phyloP scores from a whole-genome alignment of 2,329 filamentous ascomycete genomes.

The Talaromyces sp. region DNA sequence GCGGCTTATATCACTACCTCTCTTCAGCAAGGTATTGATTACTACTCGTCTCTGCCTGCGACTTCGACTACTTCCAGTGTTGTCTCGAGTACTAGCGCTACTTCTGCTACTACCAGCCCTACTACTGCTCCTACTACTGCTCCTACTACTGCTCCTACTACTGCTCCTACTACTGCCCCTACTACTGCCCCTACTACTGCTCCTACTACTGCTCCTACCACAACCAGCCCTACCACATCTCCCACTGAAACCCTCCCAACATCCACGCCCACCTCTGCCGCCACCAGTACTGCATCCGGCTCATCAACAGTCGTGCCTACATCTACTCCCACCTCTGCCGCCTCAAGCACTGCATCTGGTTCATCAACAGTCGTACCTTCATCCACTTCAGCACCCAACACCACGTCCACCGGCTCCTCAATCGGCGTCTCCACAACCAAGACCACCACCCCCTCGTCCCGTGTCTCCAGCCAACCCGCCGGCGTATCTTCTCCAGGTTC shows the following conservation, averaged over 20 bases:
- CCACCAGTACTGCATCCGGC: too few species aligned
- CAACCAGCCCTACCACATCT: neutral
- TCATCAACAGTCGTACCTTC: neutral
- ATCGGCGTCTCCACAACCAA: neutral
- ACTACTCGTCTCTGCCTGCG: constrained; percentile 20
- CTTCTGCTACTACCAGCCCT: neutral
- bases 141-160: neutral
- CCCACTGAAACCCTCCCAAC: neutral
- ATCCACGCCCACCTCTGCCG: too few species aligned
- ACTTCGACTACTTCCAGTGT: neutral
- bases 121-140: neutral
- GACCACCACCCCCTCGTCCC: neutral
- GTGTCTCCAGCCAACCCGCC: neutral
- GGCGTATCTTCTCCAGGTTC: neutral
- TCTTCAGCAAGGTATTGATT: constrained; percentile 30
- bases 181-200: neutral
- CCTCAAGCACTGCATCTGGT: neutral
- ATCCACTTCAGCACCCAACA: neutral
- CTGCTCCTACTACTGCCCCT: neutral
- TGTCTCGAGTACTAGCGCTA: neutral
- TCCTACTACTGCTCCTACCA: neutral
- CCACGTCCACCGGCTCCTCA: neutral
- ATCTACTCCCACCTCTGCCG: neutral
- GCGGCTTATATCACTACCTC: constrained; percentile 28
- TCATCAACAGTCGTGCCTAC: neutral